A percentile compares a stretch with the other conserved stretches of the same genome.
phyloP scores from a whole-genome alignment of 768 basidiomycete genomes.

The Trametes cubensis region DNA sequence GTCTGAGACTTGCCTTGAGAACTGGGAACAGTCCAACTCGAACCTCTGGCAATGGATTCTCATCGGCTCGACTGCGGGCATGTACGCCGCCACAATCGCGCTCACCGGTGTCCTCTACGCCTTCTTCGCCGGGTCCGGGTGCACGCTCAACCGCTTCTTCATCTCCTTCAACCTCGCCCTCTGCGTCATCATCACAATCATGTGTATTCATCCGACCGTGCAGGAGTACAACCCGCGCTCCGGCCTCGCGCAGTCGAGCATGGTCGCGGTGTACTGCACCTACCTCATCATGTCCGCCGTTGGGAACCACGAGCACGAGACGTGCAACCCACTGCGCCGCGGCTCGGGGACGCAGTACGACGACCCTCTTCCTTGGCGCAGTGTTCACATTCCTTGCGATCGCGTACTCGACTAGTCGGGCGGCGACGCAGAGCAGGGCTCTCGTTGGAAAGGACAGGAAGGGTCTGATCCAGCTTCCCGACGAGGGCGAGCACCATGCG shows the following conservation, averaged over 20 bases:
- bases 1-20: slow-evolving; percentile 95
- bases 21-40: slow-evolving; percentile 88
- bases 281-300: slow-evolving; percentile 95
- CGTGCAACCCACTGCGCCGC: slow-evolving; percentile 88
- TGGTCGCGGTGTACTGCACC: slow-evolving; percentile 98
- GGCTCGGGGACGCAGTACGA: slow-evolving; percentile 73
- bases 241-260: slow-evolving; percentile 91
- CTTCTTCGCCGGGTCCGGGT: slow-evolving; percentile 87
- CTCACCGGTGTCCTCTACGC: slow-evolving; percentile 88
- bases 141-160: slow-evolving; percentile 94
- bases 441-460: slow-evolving; percentile 76
- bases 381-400: slow-evolving; percentile 97
- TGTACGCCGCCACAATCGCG: slow-evolving; percentile 84
- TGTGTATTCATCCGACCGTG: slow-evolving; percentile 82
- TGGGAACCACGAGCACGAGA: slow-evolving; percentile 83
- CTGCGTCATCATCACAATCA: slow-evolving; percentile 74
- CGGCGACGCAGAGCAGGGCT: slow-evolving; percentile 93
- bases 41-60: slow-evolving; percentile 96
- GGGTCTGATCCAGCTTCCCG: slow-evolving; percentile 61
- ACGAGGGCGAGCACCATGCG: slow-evolving; percentile 55
- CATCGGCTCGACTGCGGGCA: slow-evolving; percentile 86
- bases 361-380: slow-evolving; percentile 87
- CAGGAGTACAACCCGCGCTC: slow-evolving; percentile 94
- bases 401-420: slow-evolving; percentile 94
- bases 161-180: slow-evolving; percentile 91